phyloP scores from a whole-genome alignment of 352 stramenopile genomes.

The Globisporangium heterothallicum region DNA sequence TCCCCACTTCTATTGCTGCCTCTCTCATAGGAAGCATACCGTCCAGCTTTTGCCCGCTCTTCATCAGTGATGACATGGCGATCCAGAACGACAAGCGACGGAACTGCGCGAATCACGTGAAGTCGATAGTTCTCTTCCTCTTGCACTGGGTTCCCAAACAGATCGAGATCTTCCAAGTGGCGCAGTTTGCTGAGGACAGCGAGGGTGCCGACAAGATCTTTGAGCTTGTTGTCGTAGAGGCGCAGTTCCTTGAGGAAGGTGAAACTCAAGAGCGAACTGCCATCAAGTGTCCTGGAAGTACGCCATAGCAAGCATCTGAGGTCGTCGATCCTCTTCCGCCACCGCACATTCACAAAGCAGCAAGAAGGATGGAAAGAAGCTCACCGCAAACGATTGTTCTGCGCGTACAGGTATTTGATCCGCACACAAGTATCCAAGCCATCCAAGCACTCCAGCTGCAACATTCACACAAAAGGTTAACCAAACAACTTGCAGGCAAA shows the following conservation, averaged over 20 bases:
- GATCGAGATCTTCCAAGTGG: slow-evolving; percentile 68
- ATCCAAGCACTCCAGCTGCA: slow-evolving; percentile 51
- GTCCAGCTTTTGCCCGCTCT: slow-evolving; percentile 40
- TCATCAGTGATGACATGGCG: slow-evolving; percentile 73
- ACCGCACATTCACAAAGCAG: no score
- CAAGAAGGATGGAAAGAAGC: background rate
- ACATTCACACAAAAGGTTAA: background rate
- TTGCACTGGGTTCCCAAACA: slow-evolving; percentile 76
- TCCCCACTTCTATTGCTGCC: background rate
- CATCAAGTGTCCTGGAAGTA: slow-evolving; percentile 45
- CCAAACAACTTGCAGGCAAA: background rate
- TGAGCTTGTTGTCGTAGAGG: slow-evolving; percentile 77
- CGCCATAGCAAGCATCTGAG: no score
- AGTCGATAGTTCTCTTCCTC: slow-evolving; percentile 85
- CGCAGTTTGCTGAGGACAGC: slow-evolving; percentile 43
- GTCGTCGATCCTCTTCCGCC: no score
- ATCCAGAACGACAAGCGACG: slow-evolving; percentile 74
- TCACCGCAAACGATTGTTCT: slow-evolving; percentile 80
- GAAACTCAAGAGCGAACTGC: slow-evolving; percentile 51
- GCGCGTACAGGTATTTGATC: slow-evolving; percentile 84
- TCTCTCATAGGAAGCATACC: slow-evolving; percentile 11
- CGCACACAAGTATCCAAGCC: slow-evolving; percentile 80
- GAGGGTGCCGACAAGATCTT: slow-evolving; percentile 56
- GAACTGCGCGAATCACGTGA: slow-evolving; percentile 68
- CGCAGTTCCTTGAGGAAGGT: slow-evolving; percentile 79